These are phyloP conservation scores for Cytospora paraplurivora DNA, from an alignment of 2,329 filamentous ascomycete species.

Conservation along the genomic window DNA sequence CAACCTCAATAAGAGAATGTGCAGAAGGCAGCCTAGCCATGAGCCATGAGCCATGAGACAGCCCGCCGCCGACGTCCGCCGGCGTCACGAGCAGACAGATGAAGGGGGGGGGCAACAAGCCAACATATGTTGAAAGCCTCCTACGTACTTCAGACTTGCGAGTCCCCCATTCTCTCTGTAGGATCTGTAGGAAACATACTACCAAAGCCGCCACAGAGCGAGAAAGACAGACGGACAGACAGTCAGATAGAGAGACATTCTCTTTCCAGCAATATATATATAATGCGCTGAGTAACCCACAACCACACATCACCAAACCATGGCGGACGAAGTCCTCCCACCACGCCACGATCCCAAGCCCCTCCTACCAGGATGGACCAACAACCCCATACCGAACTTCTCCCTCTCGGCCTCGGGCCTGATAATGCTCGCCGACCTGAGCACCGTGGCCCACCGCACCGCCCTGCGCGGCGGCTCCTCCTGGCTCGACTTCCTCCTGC, in stretches of 20 bases:
- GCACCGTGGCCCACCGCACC: conserved; percentile 57
- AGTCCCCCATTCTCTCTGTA: background rate
- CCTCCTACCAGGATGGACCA: conserved; percentile 40
- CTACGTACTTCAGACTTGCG: background rate
- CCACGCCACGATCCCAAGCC: background rate
- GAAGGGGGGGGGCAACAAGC: background rate
- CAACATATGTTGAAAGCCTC: background rate
- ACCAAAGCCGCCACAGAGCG: background rate
- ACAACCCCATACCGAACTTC: conserved; percentile 46
- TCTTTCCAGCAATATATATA: background rate
- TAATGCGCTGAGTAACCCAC: background rate
- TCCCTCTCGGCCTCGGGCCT: conserved; percentile 27
- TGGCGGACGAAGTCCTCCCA: background rate
- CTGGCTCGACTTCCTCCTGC: conserved; percentile 57
- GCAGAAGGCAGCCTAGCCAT: background rate
- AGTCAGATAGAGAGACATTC: background rate
- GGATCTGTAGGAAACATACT: background rate
- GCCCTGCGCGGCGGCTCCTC: conserved; percentile 58
- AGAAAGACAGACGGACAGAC: background rate
- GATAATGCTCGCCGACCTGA: conserved; percentile 58
- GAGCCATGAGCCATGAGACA: background rate
- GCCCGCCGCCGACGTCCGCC: background rate
- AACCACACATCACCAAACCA: conserved; percentile 1
- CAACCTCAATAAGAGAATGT: background rate
- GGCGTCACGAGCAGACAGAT: conserved; percentile 3